phyloP scores from a whole-genome alignment of 2,329 filamentous ascomycete species.

The Cyanodermella asteris region DNA sequence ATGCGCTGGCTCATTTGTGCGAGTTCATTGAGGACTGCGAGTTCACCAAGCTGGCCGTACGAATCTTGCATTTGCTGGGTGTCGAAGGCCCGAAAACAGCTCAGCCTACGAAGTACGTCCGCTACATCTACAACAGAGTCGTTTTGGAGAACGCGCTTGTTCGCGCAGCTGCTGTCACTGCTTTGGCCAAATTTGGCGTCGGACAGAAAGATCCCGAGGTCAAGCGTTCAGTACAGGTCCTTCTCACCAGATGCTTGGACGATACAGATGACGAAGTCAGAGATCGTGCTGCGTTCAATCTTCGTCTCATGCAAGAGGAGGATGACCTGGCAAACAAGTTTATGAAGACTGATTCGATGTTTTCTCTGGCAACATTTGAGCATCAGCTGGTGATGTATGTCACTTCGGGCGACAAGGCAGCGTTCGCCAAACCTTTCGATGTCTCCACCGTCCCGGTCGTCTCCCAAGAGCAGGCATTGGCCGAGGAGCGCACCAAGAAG shows the following conservation, averaged over 20 bases:
- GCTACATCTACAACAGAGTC: constrained; percentile 97
- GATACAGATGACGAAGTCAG: constrained; percentile 95
- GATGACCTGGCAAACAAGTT: constrained; percentile 71
- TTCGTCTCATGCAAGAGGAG: constrained; percentile 79
- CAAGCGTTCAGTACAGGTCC: constrained; percentile 81
- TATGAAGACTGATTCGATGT: constrained; percentile 92
- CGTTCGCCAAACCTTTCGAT: constrained; percentile 72
- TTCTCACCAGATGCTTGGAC: constrained; percentile 82
- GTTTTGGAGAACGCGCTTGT: constrained; percentile 95
- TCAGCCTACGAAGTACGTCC: constrained; percentile 94
- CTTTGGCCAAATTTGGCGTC: constrained; percentile 89
- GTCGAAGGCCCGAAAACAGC: constrained; percentile 87
- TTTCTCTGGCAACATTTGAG: constrained; percentile 82
- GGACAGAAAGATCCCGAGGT: constrained; percentile 91
- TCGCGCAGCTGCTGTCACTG: constrained; percentile 82
- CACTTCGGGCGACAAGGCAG: constrained; percentile 69
- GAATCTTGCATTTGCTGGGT: constrained; percentile 82
- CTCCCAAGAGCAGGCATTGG: constrained; percentile 84
- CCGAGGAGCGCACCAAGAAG: constrained; percentile 93
- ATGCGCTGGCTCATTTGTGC: constrained; percentile 75
- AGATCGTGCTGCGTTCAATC: constrained; percentile 80
- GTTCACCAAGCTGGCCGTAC: constrained; percentile 91
- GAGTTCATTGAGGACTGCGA: constrained; percentile 99
- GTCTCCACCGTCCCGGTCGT: constrained; percentile 79
- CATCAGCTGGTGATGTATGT: constrained; percentile 97